phyloP scores from a whole-genome alignment of 164 flowering plant genomes.

The Protea cynaroides region DNA sequence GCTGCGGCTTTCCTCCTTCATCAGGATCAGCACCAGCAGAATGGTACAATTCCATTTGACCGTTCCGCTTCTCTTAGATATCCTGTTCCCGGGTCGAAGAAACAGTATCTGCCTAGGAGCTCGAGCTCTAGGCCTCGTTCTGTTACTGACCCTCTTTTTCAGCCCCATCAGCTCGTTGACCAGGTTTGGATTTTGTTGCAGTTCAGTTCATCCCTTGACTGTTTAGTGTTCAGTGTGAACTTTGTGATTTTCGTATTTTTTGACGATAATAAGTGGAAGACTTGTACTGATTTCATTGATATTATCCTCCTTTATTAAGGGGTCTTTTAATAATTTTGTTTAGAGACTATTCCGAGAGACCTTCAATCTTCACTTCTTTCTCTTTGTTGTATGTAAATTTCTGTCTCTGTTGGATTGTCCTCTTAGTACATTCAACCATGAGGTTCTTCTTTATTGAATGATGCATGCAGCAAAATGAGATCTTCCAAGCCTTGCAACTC shows the following conservation, averaged over 20 bases:
- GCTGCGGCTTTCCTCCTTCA: slow-evolving; percentile 64
- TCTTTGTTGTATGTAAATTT: not conserved
- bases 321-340: no score
- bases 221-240: not conserved
- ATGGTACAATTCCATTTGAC: slow-evolving; percentile 46
- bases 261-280: not conserved
- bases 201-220: not conserved
- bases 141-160: slow-evolving; percentile 73
- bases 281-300: no score
- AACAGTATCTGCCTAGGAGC: slow-evolving; percentile 61
- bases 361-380: no score
- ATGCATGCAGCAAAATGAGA: not conserved
- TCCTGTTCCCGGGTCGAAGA: slow-evolving; percentile 38
- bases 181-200: slow-evolving; percentile 40
- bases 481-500: not conserved
- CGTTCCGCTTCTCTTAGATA: slow-evolving; percentile 66
- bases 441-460: not conserved
- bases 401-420: not conserved
- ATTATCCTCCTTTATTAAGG: no score
- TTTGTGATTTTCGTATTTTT: not conserved
- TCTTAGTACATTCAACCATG: not conserved
- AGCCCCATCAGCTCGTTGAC: slow-evolving; percentile 82
- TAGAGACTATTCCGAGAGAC: no score
- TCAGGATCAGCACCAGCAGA: slow-evolving; percentile 45
- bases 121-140: slow-evolving; percentile 81